phyloP scores from a whole-genome alignment of 805 yeast species.

The Candida sanyiensis region DNA sequence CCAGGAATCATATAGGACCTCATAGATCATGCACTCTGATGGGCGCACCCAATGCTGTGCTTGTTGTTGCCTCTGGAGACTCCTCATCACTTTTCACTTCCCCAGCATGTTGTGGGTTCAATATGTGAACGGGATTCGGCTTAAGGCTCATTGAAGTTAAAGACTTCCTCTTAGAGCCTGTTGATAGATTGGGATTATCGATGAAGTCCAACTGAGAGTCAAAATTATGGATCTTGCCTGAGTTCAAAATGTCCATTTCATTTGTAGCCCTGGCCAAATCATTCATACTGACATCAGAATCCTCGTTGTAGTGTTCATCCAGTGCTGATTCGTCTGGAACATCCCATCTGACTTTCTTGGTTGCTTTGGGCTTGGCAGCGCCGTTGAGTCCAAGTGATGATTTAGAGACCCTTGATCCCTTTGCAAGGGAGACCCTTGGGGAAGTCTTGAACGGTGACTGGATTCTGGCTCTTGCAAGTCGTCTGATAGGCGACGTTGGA shows the following conservation, averaged over 20 bases:
- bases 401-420: slow-evolving; percentile 14
- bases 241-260: slow-evolving; percentile 15
- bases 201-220: slow-evolving; percentile 17
- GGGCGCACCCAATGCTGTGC: slow-evolving; percentile 17
- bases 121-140: slow-evolving; percentile 10
- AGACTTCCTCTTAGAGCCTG: slow-evolving; percentile 19
- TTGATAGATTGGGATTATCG: slow-evolving; percentile 14
- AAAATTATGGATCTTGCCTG: background rate
- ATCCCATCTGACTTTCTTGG: slow-evolving; percentile 44
- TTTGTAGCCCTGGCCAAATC: slow-evolving; percentile 22
- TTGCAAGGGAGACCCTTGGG: slow-evolving; percentile 22
- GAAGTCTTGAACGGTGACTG: slow-evolving; percentile 21
- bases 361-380: slow-evolving; percentile 20
- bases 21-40: slow-evolving; percentile 8
- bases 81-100: background rate
- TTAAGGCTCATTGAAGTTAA: slow-evolving; percentile 22
- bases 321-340: slow-evolving; percentile 26
- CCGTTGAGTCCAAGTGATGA: slow-evolving; percentile 15
- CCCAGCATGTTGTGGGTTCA: background rate
- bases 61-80: background rate
- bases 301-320: slow-evolving; percentile 8
- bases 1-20: background rate
- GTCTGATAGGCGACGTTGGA: slow-evolving; percentile 25
- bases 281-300: slow-evolving; percentile 24
- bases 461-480: slow-evolving; percentile 18